Conservation (phyloP, 2,329 filamentous ascomycete genomes). For the Ceratocystis albifundus region DNA sequence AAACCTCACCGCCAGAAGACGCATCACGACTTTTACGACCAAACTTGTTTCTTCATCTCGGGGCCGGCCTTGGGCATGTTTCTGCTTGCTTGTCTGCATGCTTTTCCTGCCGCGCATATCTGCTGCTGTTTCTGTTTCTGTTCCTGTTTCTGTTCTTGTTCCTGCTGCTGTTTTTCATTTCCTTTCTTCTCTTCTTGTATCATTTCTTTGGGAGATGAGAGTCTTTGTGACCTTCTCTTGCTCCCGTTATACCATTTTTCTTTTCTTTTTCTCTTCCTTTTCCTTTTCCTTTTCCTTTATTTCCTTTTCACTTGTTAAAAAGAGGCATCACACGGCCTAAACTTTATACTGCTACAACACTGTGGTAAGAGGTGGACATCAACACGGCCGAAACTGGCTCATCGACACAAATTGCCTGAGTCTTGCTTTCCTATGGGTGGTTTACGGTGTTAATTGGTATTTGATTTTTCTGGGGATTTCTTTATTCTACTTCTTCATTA, state of each 20-base stretch:
- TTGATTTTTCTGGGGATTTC: slow-evolving; percentile 5
- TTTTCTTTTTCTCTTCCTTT: too few species aligned
- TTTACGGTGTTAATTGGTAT: slow-evolving; percentile 11
- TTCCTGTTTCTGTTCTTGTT: slow-evolving; percentile 27
- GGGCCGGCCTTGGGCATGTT: not conserved
- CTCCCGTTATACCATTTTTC: slow-evolving; percentile 25
- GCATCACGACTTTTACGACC: slow-evolving; percentile 22
- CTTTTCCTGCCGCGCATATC: slow-evolving; percentile 25
- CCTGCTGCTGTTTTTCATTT: slow-evolving; percentile 27
- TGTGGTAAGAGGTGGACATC: not conserved
- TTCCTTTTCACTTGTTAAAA: not conserved
- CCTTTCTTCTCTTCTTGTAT: slow-evolving; percentile 25
- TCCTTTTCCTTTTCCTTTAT: slow-evolving; percentile 25
- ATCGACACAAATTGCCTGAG: slow-evolving; percentile 5
- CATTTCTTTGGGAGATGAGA: slow-evolving; percentile 24
- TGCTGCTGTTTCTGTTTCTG: slow-evolving; percentile 25
- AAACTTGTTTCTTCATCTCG: slow-evolving; percentile 26
- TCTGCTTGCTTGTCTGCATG: too few species aligned
- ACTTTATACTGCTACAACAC: slow-evolving; percentile 5
- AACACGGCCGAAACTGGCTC: not conserved
- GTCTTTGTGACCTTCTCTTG: slow-evolving; percentile 24
- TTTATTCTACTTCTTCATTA: not conserved
- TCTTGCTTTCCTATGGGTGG: not conserved
- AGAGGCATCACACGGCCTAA: slow-evolving; percentile 7
- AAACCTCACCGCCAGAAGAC: slow-evolving; percentile 11